Conservation (phyloP, 179 eudicot genomes). For the Silene vulgaris region DNA sequence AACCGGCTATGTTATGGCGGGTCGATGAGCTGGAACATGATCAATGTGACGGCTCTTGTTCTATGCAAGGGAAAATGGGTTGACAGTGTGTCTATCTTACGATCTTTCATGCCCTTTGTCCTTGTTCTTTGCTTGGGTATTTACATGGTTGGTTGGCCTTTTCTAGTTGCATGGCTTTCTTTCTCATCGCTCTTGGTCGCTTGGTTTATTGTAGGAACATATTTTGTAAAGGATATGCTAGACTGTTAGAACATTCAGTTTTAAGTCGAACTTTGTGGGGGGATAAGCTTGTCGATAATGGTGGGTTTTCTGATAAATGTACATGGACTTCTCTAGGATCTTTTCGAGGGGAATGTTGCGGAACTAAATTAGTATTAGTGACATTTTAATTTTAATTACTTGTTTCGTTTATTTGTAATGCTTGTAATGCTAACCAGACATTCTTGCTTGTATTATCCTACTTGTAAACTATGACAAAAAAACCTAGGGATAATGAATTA, state of each 20-base stretch:
- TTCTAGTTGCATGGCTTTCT: conserved; percentile 47
- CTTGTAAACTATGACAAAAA: too few species aligned
- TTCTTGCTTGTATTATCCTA: too few species aligned
- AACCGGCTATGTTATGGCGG: conserved; percentile 69
- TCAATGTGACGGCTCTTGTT: conserved; percentile 56
- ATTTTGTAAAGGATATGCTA: conserved; percentile 39
- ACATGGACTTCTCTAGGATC: neutral
- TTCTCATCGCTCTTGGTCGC: conserved; percentile 46
- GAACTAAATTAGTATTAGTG: neutral
- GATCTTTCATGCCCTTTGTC: conserved; percentile 64
- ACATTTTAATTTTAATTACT: neutral
- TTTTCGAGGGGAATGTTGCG: neutral
- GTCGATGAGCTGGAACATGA: conserved; percentile 78
- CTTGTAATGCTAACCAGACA: neutral
- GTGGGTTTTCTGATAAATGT: conserved; percentile 2
- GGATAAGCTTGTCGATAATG: neutral
- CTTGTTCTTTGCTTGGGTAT: conserved; percentile 60
- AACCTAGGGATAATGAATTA: too few species aligned
- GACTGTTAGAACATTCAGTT: conserved; percentile 38
- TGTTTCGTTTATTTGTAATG: too few species aligned
- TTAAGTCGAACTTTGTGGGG: neutral
- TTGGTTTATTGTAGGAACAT: conserved; percentile 63
- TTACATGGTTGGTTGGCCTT: conserved; percentile 79
- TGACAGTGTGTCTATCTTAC: conserved; percentile 40
- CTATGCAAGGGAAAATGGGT: conserved; percentile 72